Evolutionary conservation across 1,139 yeast species (phyloP), one percentile per base, ranked within the genome.

Genomic region (Saccharomyces hybrid): DNA sequence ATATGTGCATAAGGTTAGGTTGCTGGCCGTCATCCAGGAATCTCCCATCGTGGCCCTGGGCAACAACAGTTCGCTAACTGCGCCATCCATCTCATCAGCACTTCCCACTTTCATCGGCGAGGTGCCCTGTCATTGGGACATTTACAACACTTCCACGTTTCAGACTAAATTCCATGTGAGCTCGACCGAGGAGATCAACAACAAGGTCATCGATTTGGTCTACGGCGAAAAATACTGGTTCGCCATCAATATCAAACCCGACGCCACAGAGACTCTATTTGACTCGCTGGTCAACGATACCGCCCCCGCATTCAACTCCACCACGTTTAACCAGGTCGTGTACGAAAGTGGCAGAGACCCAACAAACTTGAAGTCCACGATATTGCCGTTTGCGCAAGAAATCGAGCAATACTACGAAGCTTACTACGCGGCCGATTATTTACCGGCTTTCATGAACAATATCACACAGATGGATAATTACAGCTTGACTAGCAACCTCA

Each of bases 331-430:
- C 16, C 68, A 70, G 32, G 65, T 69, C 8, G 63, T 74, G 34
- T 82, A 75, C 61, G 84, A 81, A 64, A 72, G 80, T 1, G 85
- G 82, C 1, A 71, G 85, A 57, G 87, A 83, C 62, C 74, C 75
- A 49, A 67, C 75, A 3, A 75, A 78, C 7, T 66, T 79, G 60
- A 65, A 63, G 7, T 67, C 75, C 26, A 73, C 72, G 48, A 72
- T 82, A 20, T 61, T 71, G 3, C 78, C 80, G 1, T 67, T 76
- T 32, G 56, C 80, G 25, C 57, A 59, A n/a, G 52, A 46, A 3
- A 63, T 80, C 7, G 72, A 72, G 53, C 56, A 51, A 3, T 53
- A 57, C 1, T 76, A 74, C 68, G 25, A 54, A 57, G 42, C 62
- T 60, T 55, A 67, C 73, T 48, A 70, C 71, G 16, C 56, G 54